Evolutionary conservation across 2,329 filamentous ascomycete species (phyloP).

Genomic region (Hypoxylon sp.): DNA sequence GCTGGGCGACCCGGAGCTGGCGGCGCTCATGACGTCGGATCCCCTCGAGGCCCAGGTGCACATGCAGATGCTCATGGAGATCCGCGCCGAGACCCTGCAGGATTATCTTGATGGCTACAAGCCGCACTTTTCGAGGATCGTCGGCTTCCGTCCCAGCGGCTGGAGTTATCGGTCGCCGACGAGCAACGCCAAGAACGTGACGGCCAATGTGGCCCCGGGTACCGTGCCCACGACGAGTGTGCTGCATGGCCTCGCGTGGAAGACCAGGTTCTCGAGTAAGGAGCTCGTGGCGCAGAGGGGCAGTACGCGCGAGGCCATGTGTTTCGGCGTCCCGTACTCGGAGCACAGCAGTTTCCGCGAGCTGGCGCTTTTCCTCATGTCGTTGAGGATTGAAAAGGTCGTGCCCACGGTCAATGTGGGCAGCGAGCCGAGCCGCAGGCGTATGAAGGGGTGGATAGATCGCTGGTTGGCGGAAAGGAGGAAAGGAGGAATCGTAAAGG

Average conservation of each 20-base stretch:
- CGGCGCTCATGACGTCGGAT: constrained; percentile 79
- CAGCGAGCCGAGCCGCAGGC: constrained; percentile 65
- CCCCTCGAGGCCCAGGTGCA: constrained; percentile 92
- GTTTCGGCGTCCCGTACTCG: constrained; percentile 94
- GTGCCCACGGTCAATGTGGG: constrained; percentile 92
- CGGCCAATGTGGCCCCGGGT: constrained; percentile 62
- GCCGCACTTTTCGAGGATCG: constrained; percentile 84
- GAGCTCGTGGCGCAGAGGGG: constrained; percentile 87
- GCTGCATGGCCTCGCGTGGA: constrained; percentile 75
- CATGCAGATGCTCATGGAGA: constrained; percentile 96
- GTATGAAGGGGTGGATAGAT: constrained; percentile 75
- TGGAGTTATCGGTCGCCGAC: constrained; percentile 82
- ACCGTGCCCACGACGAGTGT: constrained; percentile 63
- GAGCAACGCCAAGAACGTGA: constrained; percentile 67
- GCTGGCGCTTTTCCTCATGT: constrained; percentile 91
- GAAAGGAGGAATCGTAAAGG: constrained; percentile 63
- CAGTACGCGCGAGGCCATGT: constrained; percentile 83
- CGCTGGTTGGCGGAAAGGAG: constrained; percentile 70
- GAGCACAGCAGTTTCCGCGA: constrained; percentile 97
- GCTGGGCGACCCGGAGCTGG: constrained; percentile 86
- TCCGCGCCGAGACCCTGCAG: constrained; percentile 88
- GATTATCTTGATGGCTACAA: constrained; percentile 87
- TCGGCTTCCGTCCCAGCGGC: constrained; percentile 91
- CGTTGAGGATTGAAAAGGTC: constrained; percentile 85
- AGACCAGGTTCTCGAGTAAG: constrained; percentile 74